Percentiles rank a stretch among this genome's conserved stretches.
Conservation (phyloP, 2,329 filamentous ascomycete species). For the Diaporthe vexans region DNA sequence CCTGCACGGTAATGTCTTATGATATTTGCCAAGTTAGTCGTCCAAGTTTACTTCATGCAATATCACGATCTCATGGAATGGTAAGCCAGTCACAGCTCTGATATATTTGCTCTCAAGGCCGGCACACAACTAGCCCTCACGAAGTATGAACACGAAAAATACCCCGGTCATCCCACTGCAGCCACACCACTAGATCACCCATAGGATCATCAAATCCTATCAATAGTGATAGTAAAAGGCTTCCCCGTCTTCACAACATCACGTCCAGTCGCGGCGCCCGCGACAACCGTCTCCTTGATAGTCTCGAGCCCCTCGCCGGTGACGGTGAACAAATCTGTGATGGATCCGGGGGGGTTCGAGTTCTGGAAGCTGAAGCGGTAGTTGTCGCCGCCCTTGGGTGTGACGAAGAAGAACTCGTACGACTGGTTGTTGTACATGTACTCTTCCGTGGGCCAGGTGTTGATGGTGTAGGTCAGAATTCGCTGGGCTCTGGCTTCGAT, state of each 20-base stretch:
- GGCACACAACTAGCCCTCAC: too few species aligned
- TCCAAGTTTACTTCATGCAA: too few species aligned
- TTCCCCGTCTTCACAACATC: background rate
- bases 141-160: too few species aligned
- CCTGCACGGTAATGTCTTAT: too few species aligned
- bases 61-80: too few species aligned
- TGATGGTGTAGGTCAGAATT: background rate
- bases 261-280: background rate
- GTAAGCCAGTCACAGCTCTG: too few species aligned
- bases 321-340: too few species aligned
- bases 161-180: too few species aligned
- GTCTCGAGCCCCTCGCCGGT: background rate
- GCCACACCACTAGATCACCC: background rate
- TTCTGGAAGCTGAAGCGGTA: background rate
- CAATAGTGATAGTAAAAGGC: background rate
- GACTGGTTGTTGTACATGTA: background rate
- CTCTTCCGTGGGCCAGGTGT: background rate
- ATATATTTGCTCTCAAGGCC: too few species aligned
- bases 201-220: background rate
- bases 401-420: background rate
- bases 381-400: background rate
- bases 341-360: background rate
- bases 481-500: background rate
- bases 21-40: too few species aligned
- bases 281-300: background rate